Percentiles rank a stretch among this genome's conserved stretches.
These are phyloP conservation scores for Citeromyces nyonsensis DNA, from an alignment of 805 yeast species.

Conservation along the genomic window DNA sequence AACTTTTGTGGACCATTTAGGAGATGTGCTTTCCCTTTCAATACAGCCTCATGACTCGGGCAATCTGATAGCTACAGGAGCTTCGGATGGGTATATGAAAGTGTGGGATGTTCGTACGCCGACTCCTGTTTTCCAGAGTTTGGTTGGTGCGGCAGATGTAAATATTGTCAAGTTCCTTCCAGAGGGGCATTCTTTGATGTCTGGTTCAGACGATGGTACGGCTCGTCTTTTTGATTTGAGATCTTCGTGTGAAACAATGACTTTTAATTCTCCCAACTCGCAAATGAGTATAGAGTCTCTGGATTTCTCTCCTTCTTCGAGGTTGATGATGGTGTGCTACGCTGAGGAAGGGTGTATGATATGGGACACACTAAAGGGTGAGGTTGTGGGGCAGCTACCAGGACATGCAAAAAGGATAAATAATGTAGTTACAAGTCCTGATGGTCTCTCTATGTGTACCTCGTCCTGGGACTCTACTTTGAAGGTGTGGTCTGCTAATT, in stretches of 20 bases:
- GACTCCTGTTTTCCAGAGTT: constrained; percentile 21
- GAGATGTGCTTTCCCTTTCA: constrained; percentile 48
- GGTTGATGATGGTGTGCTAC: constrained; percentile 62
- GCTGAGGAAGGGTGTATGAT: constrained; percentile 61
- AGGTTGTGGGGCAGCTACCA: constrained; percentile 47
- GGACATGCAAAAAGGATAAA: constrained; percentile 52
- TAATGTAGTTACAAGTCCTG: constrained; percentile 49
- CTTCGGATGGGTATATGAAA: constrained; percentile 54
- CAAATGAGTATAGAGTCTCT: constrained; percentile 44
- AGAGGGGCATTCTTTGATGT: constrained; percentile 51
- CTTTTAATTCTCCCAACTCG: constrained; percentile 11
- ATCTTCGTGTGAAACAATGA: constrained; percentile 52
- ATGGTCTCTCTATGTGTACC: constrained; percentile 66
- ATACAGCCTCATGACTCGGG: constrained; percentile 10
- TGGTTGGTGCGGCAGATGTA: constrained; percentile 42
- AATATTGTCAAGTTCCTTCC: constrained; percentile 50
- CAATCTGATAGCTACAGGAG: constrained; percentile 37
- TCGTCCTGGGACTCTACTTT: constrained; percentile 72
- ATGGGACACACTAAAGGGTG: constrained; percentile 63
- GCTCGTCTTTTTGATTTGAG: constrained; percentile 62
- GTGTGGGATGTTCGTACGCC: constrained; percentile 51
- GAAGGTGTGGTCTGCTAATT: constrained; percentile 33
- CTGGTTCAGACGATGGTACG: constrained; percentile 71
- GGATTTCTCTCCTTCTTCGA: constrained; percentile 60
- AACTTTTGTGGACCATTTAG: constrained; percentile 51